A percentile compares a stretch with the other conserved stretches of the same genome.
Conservation (phyloP, 192 early-diverging fungal species). For the Coemansia sp. region DNA sequence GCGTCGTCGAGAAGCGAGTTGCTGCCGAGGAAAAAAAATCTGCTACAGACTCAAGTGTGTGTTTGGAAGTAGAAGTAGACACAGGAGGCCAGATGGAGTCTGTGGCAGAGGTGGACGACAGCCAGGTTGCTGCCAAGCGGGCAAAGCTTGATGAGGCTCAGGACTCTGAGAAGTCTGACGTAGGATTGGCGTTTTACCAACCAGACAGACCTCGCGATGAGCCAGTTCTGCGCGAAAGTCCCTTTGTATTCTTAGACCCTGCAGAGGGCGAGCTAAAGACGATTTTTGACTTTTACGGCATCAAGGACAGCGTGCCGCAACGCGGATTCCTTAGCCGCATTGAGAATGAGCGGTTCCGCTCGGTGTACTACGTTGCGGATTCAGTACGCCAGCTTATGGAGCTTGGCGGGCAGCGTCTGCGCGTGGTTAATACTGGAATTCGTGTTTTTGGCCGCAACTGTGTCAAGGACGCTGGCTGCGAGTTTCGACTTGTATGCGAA, state of each 20-base stretch:
- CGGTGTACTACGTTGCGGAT: conserved; percentile 84
- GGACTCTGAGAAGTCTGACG: conserved; percentile 1
- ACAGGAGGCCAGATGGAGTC: background rate
- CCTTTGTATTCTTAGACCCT: conserved; percentile 78
- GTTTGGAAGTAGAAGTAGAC: background rate
- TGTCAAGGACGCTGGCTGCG: conserved; percentile 57
- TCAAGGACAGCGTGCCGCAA: conserved; percentile 70
- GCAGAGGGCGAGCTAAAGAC: conserved; percentile 60
- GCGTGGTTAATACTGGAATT: conserved; percentile 92
- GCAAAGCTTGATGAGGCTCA: background rate
- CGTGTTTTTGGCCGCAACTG: conserved; percentile 78
- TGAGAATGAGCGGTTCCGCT: conserved; percentile 63
- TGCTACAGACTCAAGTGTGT: background rate
- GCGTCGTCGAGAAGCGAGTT: conserved; percentile 47
- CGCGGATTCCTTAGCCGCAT: conserved; percentile 89
- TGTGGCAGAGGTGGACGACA: background rate
- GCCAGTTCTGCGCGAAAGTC: conserved; percentile 68
- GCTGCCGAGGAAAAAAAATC: conserved; percentile 7
- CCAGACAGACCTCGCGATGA: conserved; percentile 53
- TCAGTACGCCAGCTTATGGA: conserved; percentile 77
- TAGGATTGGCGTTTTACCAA: conserved; percentile 25
- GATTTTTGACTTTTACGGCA: conserved; percentile 74
- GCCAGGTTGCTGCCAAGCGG: conserved; percentile 1
- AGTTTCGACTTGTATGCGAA: conserved; percentile 69
- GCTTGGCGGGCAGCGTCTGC: conserved; percentile 58